Percentiles rank a stretch among this genome's conserved stretches.
phyloP scores from a whole-genome alignment of 2,329 filamentous ascomycete species.

The Sporothrix humicola region DNA sequence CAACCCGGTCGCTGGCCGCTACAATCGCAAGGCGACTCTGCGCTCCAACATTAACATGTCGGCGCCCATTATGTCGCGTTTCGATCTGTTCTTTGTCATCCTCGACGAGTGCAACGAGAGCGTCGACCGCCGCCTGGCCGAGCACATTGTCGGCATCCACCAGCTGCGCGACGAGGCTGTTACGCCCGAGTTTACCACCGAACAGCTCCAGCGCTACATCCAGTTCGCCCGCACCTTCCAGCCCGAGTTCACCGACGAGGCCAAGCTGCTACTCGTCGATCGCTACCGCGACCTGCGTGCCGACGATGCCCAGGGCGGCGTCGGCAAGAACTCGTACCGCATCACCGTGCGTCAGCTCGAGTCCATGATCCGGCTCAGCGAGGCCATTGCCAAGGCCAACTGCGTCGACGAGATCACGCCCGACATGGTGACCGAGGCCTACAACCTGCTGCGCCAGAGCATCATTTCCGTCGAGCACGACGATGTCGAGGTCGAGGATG shows the following conservation, averaged over 20 bases:
- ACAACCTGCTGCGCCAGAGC: slow-evolving; percentile 85
- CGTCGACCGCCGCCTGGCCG: slow-evolving; percentile 86
- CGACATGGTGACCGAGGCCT: slow-evolving; percentile 89
- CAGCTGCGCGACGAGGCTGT: slow-evolving; percentile 91
- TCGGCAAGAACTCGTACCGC: slow-evolving; percentile 93
- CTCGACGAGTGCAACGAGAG: slow-evolving; percentile 95
- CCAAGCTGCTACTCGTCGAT: slow-evolving; percentile 81
- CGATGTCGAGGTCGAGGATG: slow-evolving; percentile 90
- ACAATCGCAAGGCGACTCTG: slow-evolving; percentile 94
- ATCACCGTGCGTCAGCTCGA: slow-evolving; percentile 97
- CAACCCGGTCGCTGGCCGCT: slow-evolving; percentile 94
- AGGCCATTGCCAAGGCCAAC: slow-evolving; percentile 98
- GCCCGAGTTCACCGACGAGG: slow-evolving; percentile 87
- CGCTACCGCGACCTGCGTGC: slow-evolving; percentile 95
- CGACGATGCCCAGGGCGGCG: slow-evolving; percentile 91
- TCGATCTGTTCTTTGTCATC: slow-evolving; percentile 98
- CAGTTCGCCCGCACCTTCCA: slow-evolving; percentile 94
- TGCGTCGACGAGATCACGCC: slow-evolving; percentile 89
- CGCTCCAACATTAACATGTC: slow-evolving; percentile 98
- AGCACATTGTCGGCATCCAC: slow-evolving; percentile 94
- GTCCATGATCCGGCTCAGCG: slow-evolving; percentile 90
- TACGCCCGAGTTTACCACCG: slow-evolving; percentile 90
- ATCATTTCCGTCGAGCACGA: slow-evolving; percentile 99
- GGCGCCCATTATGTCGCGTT: slow-evolving; percentile 98
- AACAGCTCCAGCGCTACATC: slow-evolving; percentile 96